Evolutionary conservation across 257 asterid genomes (phyloP).

Genomic region (Paulownia fortunei): DNA sequence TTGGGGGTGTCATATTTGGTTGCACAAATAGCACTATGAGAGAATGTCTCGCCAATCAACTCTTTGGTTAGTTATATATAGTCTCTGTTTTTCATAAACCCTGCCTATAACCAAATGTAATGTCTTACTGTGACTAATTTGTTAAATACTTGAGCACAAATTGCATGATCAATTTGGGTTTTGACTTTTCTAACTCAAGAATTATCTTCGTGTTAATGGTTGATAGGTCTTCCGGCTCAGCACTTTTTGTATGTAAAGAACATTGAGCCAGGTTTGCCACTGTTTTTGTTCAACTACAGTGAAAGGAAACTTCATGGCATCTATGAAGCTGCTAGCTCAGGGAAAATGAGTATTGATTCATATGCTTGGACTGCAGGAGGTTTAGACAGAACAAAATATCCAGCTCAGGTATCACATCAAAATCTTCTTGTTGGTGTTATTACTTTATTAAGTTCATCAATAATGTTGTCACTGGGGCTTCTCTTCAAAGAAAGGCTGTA

Average conservation of each 20-base stretch:
- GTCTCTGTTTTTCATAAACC: not conserved
- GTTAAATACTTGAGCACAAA: not conserved
- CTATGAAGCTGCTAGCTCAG: slow-evolving; percentile 70
- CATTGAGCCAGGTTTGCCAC: slow-evolving; percentile 69
- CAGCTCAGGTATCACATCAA: slow-evolving; percentile 61
- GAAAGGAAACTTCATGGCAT: slow-evolving; percentile 62
- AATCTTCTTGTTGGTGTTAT: not conserved
- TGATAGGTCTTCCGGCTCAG: slow-evolving; percentile 61
- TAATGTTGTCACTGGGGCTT: not conserved
- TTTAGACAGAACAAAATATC: slow-evolving; percentile 54
- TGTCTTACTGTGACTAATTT: not conserved
- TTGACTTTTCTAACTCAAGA: not conserved
- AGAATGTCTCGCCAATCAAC: slow-evolving; percentile 37
- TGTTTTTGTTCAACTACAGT: slow-evolving; percentile 66
- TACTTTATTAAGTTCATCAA: not conserved
- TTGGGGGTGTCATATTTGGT: slow-evolving; percentile 48
- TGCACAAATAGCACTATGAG: slow-evolving; percentile 33
- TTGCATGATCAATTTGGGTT: slow-evolving; percentile 4
- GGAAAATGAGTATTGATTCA: slow-evolving; percentile 60
- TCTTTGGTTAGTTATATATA: slow-evolving; percentile 37
- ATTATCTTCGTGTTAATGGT: slow-evolving; percentile 11
- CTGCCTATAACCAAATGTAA: not conserved
- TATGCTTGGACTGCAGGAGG: slow-evolving; percentile 80
- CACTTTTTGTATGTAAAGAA: slow-evolving; percentile 55
- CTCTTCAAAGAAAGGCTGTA: not conserved